Conservation (phyloP, 352 stramenopile species). For the Globisporangium solare region DNA sequence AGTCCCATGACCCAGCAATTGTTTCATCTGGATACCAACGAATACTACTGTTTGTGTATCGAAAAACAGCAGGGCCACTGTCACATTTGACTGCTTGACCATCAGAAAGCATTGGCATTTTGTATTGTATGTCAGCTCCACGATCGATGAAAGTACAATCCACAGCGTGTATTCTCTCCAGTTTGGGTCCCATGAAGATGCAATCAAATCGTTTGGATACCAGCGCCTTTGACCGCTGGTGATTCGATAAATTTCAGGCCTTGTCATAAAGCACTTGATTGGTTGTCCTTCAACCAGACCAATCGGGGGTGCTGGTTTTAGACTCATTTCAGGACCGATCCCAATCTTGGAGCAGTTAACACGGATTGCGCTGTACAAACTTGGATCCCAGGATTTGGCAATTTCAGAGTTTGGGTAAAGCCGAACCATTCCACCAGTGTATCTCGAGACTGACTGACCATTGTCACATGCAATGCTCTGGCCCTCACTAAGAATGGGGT, state of each 20-base stretch:
- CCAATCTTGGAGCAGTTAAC: no score
- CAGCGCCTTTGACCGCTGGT: slow-evolving; percentile 8
- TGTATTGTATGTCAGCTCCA: slow-evolving; percentile 15
- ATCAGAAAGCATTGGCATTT: slow-evolving; percentile 8
- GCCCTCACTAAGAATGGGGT: no score
- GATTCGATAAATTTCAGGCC: slow-evolving; percentile 8
- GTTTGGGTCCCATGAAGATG: slow-evolving; percentile 19
- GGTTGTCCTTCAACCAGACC: slow-evolving; percentile 7
- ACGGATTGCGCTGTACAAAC: no score
- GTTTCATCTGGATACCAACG: slow-evolving; percentile 11
- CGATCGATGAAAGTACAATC: slow-evolving; percentile 13
- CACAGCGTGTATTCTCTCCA: slow-evolving; percentile 6
- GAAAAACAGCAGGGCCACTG: slow-evolving; percentile 4
- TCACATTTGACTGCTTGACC: slow-evolving; percentile 17
- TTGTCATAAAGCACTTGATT: slow-evolving; percentile 8
- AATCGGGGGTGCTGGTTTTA: no score
- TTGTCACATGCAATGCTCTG: no score
- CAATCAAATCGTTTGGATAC: slow-evolving; percentile 17
- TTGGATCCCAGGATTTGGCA: no score
- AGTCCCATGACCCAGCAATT: slow-evolving; percentile 22
- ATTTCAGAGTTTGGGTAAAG: no score
- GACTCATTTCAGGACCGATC: no score
- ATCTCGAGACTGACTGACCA: no score
- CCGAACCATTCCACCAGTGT: no score
- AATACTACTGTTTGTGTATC: slow-evolving; percentile 8